These are phyloP conservation scores for Leccinum uliginosum DNA, from an alignment of 768 basidiomycete species.

Conservation along the genomic window DNA sequence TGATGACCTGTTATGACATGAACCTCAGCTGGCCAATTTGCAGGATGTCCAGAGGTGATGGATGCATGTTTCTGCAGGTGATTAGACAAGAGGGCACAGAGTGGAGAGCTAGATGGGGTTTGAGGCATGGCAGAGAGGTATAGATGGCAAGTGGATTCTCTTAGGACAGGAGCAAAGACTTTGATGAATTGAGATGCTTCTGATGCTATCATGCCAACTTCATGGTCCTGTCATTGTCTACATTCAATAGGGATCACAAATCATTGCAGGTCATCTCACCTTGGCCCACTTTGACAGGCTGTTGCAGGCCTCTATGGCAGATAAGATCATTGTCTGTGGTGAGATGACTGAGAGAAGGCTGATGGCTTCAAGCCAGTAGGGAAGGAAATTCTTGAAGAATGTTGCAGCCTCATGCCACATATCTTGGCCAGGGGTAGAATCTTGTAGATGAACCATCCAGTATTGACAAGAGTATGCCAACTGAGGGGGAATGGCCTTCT, in stretches of 20 bases:
- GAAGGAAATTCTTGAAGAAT: slow-evolving; percentile 24
- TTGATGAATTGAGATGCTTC: too few relatives aligned
- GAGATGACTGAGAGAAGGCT: slow-evolving; percentile 11
- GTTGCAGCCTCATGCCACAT: background rate
- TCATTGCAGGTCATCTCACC: background rate
- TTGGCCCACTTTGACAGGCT: background rate
- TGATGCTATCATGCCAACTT: background rate
- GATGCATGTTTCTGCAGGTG: too few relatives aligned
- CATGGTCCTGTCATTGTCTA: background rate
- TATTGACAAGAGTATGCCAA: background rate
- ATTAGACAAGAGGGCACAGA: too few relatives aligned
- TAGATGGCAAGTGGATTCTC: too few relatives aligned
- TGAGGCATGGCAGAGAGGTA: too few relatives aligned
- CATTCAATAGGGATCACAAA: background rate
- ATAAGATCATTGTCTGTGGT: background rate
- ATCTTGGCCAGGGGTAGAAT: background rate
- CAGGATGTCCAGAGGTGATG: too few relatives aligned
- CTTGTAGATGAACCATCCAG: background rate
- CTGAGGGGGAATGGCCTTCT: background rate
- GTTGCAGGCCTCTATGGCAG: background rate
- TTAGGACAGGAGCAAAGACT: too few relatives aligned
- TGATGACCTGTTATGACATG: background rate
- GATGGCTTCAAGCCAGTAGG: slow-evolving; percentile 40
- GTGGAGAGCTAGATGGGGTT: too few relatives aligned
- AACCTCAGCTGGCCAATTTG: background rate